Conservation (phyloP, 805 yeast genomes). For the Scheffersomyces ergatensis region DNA sequence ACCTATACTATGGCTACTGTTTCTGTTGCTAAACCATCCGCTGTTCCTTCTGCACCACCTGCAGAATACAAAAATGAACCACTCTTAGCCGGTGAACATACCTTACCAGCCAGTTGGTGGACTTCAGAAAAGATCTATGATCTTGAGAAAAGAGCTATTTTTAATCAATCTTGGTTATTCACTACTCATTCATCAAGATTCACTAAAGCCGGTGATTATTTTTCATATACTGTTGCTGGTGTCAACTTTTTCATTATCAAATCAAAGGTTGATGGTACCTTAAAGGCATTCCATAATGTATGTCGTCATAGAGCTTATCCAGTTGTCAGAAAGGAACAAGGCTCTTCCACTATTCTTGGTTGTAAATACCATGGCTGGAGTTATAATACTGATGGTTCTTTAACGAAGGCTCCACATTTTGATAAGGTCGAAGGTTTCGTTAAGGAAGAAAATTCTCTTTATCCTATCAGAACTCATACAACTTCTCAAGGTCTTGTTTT, state of each 20-base stretch:
- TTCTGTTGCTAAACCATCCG: slow-evolving; percentile 13
- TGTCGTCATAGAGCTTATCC: slow-evolving; percentile 69
- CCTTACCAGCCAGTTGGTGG: slow-evolving; percentile 69
- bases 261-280: slow-evolving; percentile 45
- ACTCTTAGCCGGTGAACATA: slow-evolving; percentile 33
- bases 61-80: slow-evolving; percentile 6
- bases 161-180: slow-evolving; percentile 56
- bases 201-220: slow-evolving; percentile 58
- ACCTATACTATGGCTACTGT: slow-evolving; percentile 19
- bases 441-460: slow-evolving; percentile 54
- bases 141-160: slow-evolving; percentile 56
- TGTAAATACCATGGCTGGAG: slow-evolving; percentile 69
- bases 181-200: slow-evolving; percentile 53
- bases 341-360: slow-evolving; percentile 56
- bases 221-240: slow-evolving; percentile 48
- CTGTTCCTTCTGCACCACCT: slow-evolving; percentile 27
- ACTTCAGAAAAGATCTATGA: slow-evolving; percentile 57
- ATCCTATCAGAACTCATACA: slow-evolving; percentile 51
- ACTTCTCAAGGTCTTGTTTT: slow-evolving; percentile 58
- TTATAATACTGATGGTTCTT: slow-evolving; percentile 56
- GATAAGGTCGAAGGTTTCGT: slow-evolving; percentile 57
- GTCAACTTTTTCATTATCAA: slow-evolving; percentile 55
- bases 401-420: slow-evolving; percentile 63
- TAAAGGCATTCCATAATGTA: slow-evolving; percentile 62
- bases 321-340: slow-evolving; percentile 55